Base-by-base conservation (phyloP, 2,329 filamentous ascomycete genomes). In the Fusarium virguliforme region DNA sequence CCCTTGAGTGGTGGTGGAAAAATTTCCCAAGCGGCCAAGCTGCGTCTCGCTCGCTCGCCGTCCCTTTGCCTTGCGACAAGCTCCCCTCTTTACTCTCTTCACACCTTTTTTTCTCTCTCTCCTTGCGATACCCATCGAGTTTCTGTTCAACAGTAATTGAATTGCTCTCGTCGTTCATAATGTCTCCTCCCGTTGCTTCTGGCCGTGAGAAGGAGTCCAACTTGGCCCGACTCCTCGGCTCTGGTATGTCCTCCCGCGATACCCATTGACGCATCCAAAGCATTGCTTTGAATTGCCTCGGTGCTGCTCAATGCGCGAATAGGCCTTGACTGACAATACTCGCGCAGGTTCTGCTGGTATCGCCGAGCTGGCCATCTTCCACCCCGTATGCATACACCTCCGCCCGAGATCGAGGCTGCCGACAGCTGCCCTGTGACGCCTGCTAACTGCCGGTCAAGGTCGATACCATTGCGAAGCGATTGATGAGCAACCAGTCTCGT, bases 401-500 rank as follows among this genome's bases (percentile, higher is more conserved):
- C 65, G 62, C 64, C 62, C 54, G 22, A 60, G 62, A 43, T 57
- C 9, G 60, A 34, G 50, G 58, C 56, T 48, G 57, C 48, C 50
- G 41, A 64, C 43, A 48, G 41, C 54, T 60, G 60, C 13, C 50
- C 38, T 51, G 69, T 68, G 41, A 54, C 65, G 43, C 46, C 50
- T 64, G 64, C 74, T 76, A 68, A 76, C 69, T 46, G 55, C 56
- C 26, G 51, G 53, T 26, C 34, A 68, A 95, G 93, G 94, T 99
- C 81, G 96, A 99, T 84, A 99, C 96, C 56, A 98, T 97, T 78
- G 95, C 96, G 71, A 99, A 99, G 88, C 94, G 96, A 75, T 90
- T 99, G 83, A 99, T 99, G 96, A 98, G 94, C 90, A 98, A 99
- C 84, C 92, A 97, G 82, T 90, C 90, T 69, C 79, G 79, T 72